phyloP scores from a whole-genome alignment of 192 early-diverging fungal species.

The Gigaspora rosea region DNA sequence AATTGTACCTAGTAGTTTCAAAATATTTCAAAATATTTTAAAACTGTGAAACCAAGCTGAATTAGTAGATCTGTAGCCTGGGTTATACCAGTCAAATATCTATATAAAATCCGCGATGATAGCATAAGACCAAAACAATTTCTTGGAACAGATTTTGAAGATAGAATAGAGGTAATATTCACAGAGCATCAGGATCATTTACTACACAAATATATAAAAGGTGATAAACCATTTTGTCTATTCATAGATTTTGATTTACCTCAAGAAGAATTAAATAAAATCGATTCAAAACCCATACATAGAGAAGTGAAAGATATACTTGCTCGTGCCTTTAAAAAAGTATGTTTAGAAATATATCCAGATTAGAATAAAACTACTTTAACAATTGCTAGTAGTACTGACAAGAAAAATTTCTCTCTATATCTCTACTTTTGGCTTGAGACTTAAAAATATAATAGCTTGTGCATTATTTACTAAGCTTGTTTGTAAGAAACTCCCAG shows the following conservation, averaged over 20 bases:
- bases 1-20: no score
- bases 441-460: conserved; percentile 8
- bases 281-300: conserved; percentile 4
- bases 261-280: conserved; percentile 2
- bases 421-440: not conserved
- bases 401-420: conserved; percentile 9
- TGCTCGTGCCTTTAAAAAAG: not conserved
- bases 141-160: not conserved
- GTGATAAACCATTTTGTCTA: not conserved
- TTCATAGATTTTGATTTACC: conserved; percentile 27
- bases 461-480: no score
- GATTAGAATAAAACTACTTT: not conserved
- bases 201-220: conserved; percentile 6
- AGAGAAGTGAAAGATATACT: conserved; percentile 1
- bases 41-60: no score
- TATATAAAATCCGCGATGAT: conserved; percentile 3
- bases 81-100: not conserved
- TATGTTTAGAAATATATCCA: conserved; percentile 9
- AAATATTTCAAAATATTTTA: no score
- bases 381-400: conserved; percentile 10
- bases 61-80: no score
- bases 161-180: conserved; percentile 19
- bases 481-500: no score
- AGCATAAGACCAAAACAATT: conserved; percentile 15
- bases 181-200: not conserved